Evolutionary conservation across 2,329 filamentous ascomycete genomes (phyloP).

Genomic region (Penicillium vulpinum): DNA sequence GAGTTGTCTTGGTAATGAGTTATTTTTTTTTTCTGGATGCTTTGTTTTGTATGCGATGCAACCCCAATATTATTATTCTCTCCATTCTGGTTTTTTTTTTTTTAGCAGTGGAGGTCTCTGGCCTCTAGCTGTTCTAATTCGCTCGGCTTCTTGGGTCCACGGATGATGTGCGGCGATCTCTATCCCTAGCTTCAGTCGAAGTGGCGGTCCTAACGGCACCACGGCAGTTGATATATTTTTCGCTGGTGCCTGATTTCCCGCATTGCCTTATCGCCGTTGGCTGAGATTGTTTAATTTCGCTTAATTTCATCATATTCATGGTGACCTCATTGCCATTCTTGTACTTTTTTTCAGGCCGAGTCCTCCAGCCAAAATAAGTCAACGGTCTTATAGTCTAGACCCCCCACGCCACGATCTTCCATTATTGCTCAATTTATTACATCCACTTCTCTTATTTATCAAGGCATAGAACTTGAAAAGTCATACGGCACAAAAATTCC

Average conservation of each 20-base stretch:
- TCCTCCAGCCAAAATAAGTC: not conserved
- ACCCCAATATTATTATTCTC: not conserved
- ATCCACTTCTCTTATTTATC: too few relatives aligned
- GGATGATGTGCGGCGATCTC: conserved; percentile 4
- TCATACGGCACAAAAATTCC: not conserved
- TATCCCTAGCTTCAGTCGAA: conserved; percentile 1
- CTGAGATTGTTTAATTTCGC: not conserved
- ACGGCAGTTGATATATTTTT: not conserved
- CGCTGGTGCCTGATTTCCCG: not conserved
- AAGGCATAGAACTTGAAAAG: too few relatives aligned
- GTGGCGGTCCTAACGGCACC: not conserved
- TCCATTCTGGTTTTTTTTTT: not conserved
- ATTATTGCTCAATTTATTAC: not conserved
- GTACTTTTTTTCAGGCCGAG: not conserved
- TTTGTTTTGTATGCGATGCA: not conserved
- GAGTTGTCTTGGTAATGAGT: not conserved
- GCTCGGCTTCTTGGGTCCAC: not conserved
- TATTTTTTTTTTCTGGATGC: conserved; percentile 1
- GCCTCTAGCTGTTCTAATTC: not conserved
- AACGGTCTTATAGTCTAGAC: not conserved
- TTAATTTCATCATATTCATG: not conserved
- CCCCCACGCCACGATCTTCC: not conserved
- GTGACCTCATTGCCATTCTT: not conserved
- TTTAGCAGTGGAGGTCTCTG: not conserved
- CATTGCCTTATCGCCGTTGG: not conserved